Evolutionary conservation across 306 rosid genomes (phyloP), one percentile per base, ranked within the genome.

Genomic region (Canavalia ensiformis): DNA sequence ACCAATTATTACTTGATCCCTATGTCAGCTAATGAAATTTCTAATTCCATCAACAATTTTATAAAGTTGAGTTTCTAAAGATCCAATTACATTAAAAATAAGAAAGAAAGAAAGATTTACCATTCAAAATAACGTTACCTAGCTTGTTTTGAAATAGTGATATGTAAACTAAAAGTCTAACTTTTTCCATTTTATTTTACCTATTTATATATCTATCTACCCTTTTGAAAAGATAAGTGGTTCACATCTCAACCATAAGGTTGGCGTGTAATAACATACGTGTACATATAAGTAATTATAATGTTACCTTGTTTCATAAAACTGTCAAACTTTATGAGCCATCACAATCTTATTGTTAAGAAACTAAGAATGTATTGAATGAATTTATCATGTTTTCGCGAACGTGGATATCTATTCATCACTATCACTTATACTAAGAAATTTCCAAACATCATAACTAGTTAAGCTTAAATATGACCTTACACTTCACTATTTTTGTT

Each of bases 391-490:
- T 29, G 50, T 72, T 72, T 54, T 35, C 9, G 9, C 77, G 33
- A 13, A 50, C n/a, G 2, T 49, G 8, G 3, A 58, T 31, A 9
- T 59, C 66, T 8, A 58, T 13, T 58, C 6, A 29, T 71, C 33
- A 31, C 13, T n/a, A 8, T 35, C 33, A 52, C 77, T 34, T 58
- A 30, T 30, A 30, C 34, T 18, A 4, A 9, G 18, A 55, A 39
- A 25, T 12, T 56, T 25, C 11, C 13, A 56, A 41, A 42, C 10
- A 35, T 57, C 42, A 2, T 41, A 28, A 57, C 55, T 44, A 44
- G 9, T 74, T 74, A 29, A 57, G 4, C 8, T 41, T 13, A 45
- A 59, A 30, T 75, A 45, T 59, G 57, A 46, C 59, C 71, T 60
- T 60, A 44, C 0, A 1, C 71, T 60, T 75, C 13, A 56, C 58